phyloP scores from a whole-genome alignment of 208 protist species.

The Herpetomonas tarakana region DNA sequence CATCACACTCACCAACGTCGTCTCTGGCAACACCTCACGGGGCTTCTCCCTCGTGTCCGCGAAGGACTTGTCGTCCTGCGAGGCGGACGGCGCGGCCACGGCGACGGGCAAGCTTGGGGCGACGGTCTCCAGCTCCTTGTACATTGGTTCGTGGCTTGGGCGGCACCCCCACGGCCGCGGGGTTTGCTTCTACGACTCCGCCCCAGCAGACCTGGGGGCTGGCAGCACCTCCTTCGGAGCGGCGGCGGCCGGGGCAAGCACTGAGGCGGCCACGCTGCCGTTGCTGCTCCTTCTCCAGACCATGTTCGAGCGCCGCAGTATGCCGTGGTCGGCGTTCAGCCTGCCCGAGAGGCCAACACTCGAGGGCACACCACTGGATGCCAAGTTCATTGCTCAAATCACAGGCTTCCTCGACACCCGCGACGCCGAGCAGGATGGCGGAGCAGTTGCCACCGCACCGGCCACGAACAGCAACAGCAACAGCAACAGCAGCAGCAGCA shows the following conservation, averaged over 20 bases:
- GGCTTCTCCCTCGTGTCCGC: too few species aligned
- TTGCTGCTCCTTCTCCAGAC: slow-evolving; percentile 9
- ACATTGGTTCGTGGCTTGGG: slow-evolving; percentile 68
- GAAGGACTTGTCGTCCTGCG: not conserved
- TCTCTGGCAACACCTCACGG: not conserved
- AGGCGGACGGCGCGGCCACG: not conserved
- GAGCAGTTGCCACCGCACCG: not conserved
- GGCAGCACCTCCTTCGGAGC: slow-evolving; percentile 5
- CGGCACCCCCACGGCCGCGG: slow-evolving; percentile 63
- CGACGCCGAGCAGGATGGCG: not conserved
- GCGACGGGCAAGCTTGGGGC: not conserved
- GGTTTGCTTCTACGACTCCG: slow-evolving; percentile 60
- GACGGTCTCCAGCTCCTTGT: slow-evolving; percentile 49
- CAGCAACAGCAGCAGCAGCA: not conserved
- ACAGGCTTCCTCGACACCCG: not conserved
- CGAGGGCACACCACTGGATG: not conserved
- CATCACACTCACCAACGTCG: too few species aligned
- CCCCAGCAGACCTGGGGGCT: slow-evolving; percentile 14
- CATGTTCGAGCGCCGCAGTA: slow-evolving; percentile 8
- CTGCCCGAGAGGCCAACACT: slow-evolving; percentile 23
- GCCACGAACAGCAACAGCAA: not conserved
- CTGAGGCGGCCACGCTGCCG: slow-evolving; percentile 6
- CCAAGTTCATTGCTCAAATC: slow-evolving; percentile 1
- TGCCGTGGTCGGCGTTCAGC: slow-evolving; percentile 53
- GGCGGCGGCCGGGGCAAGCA: slow-evolving; percentile 8